Evolutionary conservation across 2,329 filamentous ascomycete species (phyloP), one percentile per base, ranked within the genome.

Genomic region (Penicillium janthinellum): DNA sequence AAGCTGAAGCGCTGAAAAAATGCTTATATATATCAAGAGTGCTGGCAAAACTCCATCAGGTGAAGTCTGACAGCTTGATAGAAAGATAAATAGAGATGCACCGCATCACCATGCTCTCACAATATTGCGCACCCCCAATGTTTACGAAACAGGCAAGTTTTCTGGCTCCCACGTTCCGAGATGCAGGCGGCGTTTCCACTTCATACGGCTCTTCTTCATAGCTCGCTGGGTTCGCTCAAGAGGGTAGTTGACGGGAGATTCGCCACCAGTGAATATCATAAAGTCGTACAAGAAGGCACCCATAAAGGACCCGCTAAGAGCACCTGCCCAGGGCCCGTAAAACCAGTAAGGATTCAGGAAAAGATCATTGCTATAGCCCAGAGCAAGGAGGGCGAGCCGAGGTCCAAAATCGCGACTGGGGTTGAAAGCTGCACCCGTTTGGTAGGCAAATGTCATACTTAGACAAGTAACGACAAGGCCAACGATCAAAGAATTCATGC

Each of bases 221-320:
- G 76, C 75, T 35, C 78, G 70, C 65, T 75, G 70, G 7, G 76
- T 78, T 49, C 77, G 71, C 60, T 73, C 74, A 28, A 80, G 77
- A 2, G 79, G 79, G 70, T 84, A 81, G 70, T 81, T 84, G 57
- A 82, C 79, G 14, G 81, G 82, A 45, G 76, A 79, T 65, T 83
- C 82, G 0, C 81, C 81, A 5, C 79, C 78, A 0, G 79, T 79
- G 64, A 83, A 84, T 63, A 79, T 83, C 64, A 77, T 78, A 61
- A 79, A 75, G 67, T 84, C 82, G 68, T 84, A 84, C 59, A 83
- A 69, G 61, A 82, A 80, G 8, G 71, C 81, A 0, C 81, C 80
- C 42, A 78, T 70, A 28, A 80, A 74, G 28, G 73, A 74, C 11
- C 77, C 81, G 47, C 61, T 62, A 20, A 77, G 57, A 0, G 76